These are phyloP conservation scores for Yarrowia yakushimensis DNA, from an alignment of 805 yeast species.

Conservation along the genomic window DNA sequence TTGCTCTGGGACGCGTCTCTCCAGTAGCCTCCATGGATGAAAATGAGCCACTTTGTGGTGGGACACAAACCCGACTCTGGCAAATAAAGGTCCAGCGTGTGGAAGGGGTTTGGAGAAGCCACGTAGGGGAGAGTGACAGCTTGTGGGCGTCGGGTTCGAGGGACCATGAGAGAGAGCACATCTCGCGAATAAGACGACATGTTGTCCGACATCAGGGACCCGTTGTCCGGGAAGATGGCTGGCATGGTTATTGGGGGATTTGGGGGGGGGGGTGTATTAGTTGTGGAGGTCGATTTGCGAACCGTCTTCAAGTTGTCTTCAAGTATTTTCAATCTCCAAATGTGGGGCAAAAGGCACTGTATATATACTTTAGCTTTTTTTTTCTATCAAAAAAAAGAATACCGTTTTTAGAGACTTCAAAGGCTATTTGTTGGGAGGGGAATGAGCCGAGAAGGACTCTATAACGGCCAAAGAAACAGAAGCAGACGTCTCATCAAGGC, in stretches of 20 bases:
- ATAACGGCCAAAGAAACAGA: too few species aligned
- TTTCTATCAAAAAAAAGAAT: too few species aligned
- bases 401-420: background rate
- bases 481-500: too few species aligned
- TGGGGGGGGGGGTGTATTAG: too few species aligned
- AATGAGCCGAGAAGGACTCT: too few species aligned
- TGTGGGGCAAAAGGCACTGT: background rate
- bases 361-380: slow-evolving; percentile 7
- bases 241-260: background rate
- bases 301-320: background rate
- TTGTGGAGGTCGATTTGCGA: too few species aligned
- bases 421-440: background rate
- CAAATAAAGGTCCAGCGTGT: slow-evolving; percentile 26
- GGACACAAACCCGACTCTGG: slow-evolving; percentile 26
- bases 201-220: slow-evolving; percentile 7
- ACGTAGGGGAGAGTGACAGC: slow-evolving; percentile 26
- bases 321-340: background rate
- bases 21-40: slow-evolving; percentile 91
- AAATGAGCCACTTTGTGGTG: slow-evolving; percentile 41
- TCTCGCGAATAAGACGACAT: background rate
- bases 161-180: slow-evolving; percentile 20
- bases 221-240: slow-evolving; percentile 8
- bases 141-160: slow-evolving; percentile 25
- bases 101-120: slow-evolving; percentile 27
- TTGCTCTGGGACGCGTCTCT: slow-evolving; percentile 62